Base-by-base conservation (phyloP, 306 rosid species). In the Ormosia semicastrata region DNA sequence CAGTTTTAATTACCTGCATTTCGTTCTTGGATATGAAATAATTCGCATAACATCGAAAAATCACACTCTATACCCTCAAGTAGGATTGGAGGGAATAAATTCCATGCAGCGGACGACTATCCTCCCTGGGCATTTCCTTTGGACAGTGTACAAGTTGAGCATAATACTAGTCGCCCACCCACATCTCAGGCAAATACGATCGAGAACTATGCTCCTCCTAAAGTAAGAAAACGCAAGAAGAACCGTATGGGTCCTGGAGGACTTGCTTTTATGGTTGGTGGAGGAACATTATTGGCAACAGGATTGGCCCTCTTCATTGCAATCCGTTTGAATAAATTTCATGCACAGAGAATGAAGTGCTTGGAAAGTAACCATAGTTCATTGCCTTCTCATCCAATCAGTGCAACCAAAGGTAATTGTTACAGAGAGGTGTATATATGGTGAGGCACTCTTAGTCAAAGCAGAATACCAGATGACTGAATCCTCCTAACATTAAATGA, bases 41-140 rank as follows among this genome's bases (percentile, higher is more conserved):
- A 52, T 70, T 39, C 36, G 17, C 59, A 15, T 52, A 59, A 44
- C 73, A 44, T 81, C 39, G 34, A 76, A 75, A 80, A 44, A 15
- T 80, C 30, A 56, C 66, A 30, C 29, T 81, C 70, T 73, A 47
- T 3, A 37, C 44, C 14, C 41, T 68, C 71, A 80, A 54, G 69
- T 67, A 95, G 99, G 98, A 86, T 95, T 71, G 95, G 96, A 69
- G 92, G 96, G 65, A 95, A 95, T 80, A 85, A 37, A 81, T 92
- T 95, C 80, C 92, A 86, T 52, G 79, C 81, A 68, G 40, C 64
- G 52, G 96, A 54, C 47, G 74, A 87, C 88, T 86, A 91, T 78
- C 97, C 94, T 79, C 91, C 98, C 17, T 93, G 98, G 99, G 76
- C 83, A 76, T 93, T 92, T 81, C 92, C 98, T 53, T 71, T 88